Evolutionary conservation across 305 asterid species (phyloP).

Genomic region (Fraxinus angustifolia): DNA sequence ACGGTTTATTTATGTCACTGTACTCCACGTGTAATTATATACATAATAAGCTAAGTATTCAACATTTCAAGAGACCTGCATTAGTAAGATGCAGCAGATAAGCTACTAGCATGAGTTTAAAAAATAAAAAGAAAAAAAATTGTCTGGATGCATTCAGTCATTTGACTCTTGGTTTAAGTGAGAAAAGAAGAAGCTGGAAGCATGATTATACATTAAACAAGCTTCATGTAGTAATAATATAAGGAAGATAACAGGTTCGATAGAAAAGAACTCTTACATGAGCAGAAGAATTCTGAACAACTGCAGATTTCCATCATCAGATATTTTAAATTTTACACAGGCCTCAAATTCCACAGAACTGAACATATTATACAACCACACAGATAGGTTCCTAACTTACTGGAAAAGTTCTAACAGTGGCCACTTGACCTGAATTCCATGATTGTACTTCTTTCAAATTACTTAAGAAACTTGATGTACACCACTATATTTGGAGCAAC

Average conservation of each 20-base stretch:
- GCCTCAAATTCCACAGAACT: constrained; percentile 41
- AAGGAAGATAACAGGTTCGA: constrained; percentile 15
- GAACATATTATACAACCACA: constrained; percentile 40
- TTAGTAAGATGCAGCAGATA: not conserved
- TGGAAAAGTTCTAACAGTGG: constrained; percentile 28
- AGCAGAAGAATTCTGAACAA: constrained; percentile 38
- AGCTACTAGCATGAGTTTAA: not conserved
- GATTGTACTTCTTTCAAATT: constrained; percentile 19
- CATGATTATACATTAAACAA: not conserved
- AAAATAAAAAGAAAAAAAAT: not conserved
- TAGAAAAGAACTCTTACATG: constrained; percentile 55
- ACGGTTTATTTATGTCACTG: not conserved
- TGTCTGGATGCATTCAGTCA: not conserved
- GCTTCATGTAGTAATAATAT: constrained; percentile 2
- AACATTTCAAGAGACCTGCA: not conserved
- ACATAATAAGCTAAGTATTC: not conserved
- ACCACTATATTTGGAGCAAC: constrained; percentile 18
- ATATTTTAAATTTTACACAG: constrained; percentile 32
- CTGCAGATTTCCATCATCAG: constrained; percentile 48
- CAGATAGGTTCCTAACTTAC: constrained; percentile 33
- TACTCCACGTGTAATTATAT: not conserved
- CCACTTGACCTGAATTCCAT: constrained; percentile 24
- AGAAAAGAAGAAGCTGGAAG: not conserved
- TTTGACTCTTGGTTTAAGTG: not conserved
- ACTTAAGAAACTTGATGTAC: constrained; percentile 15